Conservation (phyloP, 1,284 basidiomycete genomes). For the Ustilago cynodontis region DNA sequence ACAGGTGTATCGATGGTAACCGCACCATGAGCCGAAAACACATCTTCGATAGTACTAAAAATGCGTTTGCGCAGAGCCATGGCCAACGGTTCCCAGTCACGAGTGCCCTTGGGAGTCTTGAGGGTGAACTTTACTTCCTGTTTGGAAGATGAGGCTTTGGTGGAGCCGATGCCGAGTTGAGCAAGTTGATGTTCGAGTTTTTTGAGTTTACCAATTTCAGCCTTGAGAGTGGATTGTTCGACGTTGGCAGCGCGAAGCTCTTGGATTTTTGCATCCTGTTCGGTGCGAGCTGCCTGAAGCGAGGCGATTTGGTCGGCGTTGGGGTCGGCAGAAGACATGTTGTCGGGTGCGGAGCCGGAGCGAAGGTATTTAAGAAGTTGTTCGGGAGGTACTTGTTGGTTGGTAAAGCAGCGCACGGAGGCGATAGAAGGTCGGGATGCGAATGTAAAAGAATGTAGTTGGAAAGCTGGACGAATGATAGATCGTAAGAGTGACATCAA, state of each 20-base stretch:
- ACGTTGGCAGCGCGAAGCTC: slow-evolving; percentile 54
- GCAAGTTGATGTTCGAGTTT: slow-evolving; percentile 57
- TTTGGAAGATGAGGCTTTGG: slow-evolving; percentile 42
- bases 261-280: slow-evolving; percentile 62
- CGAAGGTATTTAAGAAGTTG: slow-evolving; percentile 31
- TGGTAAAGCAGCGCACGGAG: slow-evolving; percentile 24
- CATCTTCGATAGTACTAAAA: slow-evolving; percentile 86
- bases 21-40: slow-evolving; percentile 90
- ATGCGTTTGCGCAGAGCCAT: slow-evolving; percentile 92
- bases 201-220: slow-evolving; percentile 57
- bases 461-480: slow-evolving; percentile 16
- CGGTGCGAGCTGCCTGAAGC: slow-evolving; percentile 49
- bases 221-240: slow-evolving; percentile 44
- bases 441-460: slow-evolving; percentile 20
- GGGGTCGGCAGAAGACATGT: slow-evolving; percentile 30
- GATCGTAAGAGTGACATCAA: slow-evolving; percentile 42
- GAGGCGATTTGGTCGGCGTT: slow-evolving; percentile 30
- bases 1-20: slow-evolving; percentile 96
- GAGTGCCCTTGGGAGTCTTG: slow-evolving; percentile 80
- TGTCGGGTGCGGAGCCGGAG: slow-evolving; percentile 8
- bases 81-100: slow-evolving; percentile 94
- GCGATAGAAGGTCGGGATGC: slow-evolving; percentile 3
- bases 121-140: slow-evolving; percentile 63
- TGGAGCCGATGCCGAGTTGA: slow-evolving; percentile 39
- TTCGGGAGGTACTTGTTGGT: slow-evolving; percentile 31